Conservation (phyloP, 257 asterid species). For the Forsythia viridissima region DNA sequence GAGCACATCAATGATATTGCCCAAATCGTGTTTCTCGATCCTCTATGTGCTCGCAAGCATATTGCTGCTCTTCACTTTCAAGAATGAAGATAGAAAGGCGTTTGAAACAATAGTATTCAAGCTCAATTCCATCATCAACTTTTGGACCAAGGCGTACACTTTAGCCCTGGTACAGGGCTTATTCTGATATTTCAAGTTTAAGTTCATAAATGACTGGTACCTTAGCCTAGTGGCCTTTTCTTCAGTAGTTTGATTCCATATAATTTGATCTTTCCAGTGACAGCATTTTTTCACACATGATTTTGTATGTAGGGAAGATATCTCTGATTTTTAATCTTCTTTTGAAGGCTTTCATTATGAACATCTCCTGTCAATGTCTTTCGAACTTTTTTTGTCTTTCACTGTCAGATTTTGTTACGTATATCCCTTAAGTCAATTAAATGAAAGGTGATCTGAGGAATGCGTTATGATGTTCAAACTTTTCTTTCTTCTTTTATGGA, state of each 20-base stretch:
- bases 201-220: slow-evolving; percentile 9
- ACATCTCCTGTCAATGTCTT: background rate
- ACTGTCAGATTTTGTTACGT: background rate
- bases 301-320: background rate
- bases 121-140: background rate
- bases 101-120: background rate
- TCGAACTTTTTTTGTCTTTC: background rate
- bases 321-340: background rate
- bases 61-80: background rate
- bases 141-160: background rate
- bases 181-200: background rate
- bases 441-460: background rate
- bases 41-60: background rate
- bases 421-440: background rate
- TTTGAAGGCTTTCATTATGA: background rate
- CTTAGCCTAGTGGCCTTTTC: background rate
- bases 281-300: background rate
- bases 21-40: background rate
- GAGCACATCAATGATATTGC: background rate
- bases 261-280: background rate
- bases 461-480: background rate
- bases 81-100: slow-evolving; percentile 3
- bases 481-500: background rate
- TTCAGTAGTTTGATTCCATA: background rate
- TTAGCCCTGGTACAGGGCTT: background rate